Percentiles rank a stretch among this genome's conserved stretches.
Evolutionary conservation across 2,329 filamentous ascomycete species (phyloP).

Genomic region (Xylariaceae sp.): DNA sequence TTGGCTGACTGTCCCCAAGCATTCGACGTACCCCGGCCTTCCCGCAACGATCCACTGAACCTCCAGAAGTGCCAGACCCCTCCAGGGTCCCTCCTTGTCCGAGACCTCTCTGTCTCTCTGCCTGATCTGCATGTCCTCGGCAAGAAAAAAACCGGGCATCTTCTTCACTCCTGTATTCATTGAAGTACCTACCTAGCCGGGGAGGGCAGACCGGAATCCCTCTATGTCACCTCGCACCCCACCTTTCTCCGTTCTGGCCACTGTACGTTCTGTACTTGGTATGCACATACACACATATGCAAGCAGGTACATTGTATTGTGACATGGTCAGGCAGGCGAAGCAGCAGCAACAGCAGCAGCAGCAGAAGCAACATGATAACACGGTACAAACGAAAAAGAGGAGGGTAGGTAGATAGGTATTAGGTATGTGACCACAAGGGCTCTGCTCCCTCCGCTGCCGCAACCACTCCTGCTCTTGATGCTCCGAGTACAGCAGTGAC

Average conservation of each 20-base stretch:
- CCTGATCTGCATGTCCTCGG: too few species aligned
- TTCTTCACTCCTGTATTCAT: too few species aligned
- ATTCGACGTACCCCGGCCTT: slow-evolving; percentile 9
- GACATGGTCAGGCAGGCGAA: slow-evolving; percentile 14
- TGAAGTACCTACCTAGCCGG: slow-evolving; percentile 1
- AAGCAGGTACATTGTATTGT: neutral
- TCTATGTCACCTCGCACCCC: slow-evolving; percentile 21
- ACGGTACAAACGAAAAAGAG: neutral
- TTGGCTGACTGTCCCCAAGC: slow-evolving; percentile 12
- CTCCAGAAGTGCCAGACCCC: too few species aligned
- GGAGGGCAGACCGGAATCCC: slow-evolving; percentile 15
- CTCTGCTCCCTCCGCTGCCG: slow-evolving; percentile 17
- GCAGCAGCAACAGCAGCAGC: slow-evolving; percentile 23
- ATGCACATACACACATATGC: too few species aligned
- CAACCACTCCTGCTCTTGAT: slow-evolving; percentile 9
- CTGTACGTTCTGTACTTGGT: slow-evolving; percentile 2
- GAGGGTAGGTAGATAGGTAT: too few species aligned
- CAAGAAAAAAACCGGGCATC: too few species aligned
- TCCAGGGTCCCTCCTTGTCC: too few species aligned
- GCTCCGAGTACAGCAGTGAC: too few species aligned
- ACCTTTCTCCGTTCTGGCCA: slow-evolving; percentile 10
- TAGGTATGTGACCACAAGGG: too few species aligned
- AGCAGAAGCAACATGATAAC: too few species aligned
- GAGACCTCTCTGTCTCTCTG: too few species aligned
- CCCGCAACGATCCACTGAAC: slow-evolving; percentile 15